phyloP scores from a whole-genome alignment of 345 rosid species.

The Ailanthus altissimus region DNA sequence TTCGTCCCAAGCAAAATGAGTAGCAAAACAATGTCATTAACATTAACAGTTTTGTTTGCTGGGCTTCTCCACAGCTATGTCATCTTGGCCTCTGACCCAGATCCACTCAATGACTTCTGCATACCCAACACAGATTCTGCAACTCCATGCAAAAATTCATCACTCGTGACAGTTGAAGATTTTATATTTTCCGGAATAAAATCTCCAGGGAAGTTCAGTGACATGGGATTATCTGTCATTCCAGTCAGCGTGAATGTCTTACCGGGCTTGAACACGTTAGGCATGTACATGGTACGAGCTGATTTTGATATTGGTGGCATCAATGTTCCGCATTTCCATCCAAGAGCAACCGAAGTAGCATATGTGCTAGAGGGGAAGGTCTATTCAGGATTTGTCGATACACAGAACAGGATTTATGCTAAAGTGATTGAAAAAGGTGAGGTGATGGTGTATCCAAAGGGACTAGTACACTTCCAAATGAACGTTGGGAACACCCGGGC shows the following conservation, averaged over 20 bases:
- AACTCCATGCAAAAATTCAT: constrained; percentile 62
- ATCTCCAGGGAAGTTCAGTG: constrained; percentile 48
- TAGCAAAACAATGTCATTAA: constrained; percentile 24
- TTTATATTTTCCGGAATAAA: constrained; percentile 67
- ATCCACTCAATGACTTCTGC: constrained; percentile 79
- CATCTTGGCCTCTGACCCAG: constrained; percentile 68
- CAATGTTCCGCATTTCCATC: constrained; percentile 83
- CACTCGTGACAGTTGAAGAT: constrained; percentile 58
- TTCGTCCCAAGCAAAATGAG: neutral
- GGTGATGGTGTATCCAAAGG: constrained; percentile 86
- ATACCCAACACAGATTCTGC: constrained; percentile 35
- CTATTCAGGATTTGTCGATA: constrained; percentile 78
- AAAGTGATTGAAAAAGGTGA: constrained; percentile 77
- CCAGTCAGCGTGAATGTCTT: constrained; percentile 58
- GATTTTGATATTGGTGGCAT: constrained; percentile 66
- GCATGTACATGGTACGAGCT: constrained; percentile 70
- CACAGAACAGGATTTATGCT: constrained; percentile 58
- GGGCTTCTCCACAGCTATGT: constrained; percentile 29
- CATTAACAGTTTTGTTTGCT: constrained; percentile 17
- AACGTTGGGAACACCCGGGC: constrained; percentile 70
- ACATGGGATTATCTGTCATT: constrained; percentile 56
- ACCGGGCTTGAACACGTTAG: constrained; percentile 77
- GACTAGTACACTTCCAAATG: constrained; percentile 82
- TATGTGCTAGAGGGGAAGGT: constrained; percentile 58
- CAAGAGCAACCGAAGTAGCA: constrained; percentile 73